Base-by-base conservation (phyloP, 768 basidiomycete species). In the Mycena galericulata region DNA sequence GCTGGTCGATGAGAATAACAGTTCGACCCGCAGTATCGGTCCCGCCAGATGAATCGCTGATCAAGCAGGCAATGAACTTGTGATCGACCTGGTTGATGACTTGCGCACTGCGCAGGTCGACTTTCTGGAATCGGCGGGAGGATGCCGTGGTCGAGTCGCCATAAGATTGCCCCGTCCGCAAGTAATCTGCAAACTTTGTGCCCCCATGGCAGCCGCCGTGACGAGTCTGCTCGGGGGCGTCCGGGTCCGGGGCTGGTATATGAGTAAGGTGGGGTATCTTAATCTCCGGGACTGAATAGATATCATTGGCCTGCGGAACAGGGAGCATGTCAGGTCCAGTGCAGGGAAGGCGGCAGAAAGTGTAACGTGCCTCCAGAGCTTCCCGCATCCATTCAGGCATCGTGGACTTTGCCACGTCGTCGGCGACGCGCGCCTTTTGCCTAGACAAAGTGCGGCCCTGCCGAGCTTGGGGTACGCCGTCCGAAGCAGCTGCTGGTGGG, bases 1-100 rank as follows among this genome's bases (percentile, higher is more conserved):
- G 98, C 78, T 99, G 98, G 81, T 99, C 98, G 51, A 99, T 85
- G 57, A 99, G 85, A 34, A 97, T 83, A 32, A 99, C 85, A 30
- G 77, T 70, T 51, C 71, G 71, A 27, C 78, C 71, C 54, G 62
- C 60, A 43, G 65, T 72, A 50, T 20, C 22, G n/a, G 17, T 36
- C 22, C 3, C 63, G 10, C 53, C 30, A 22, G 61, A 62, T n/a
- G 61, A 58, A 51, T 75, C 75, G 63, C 80, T 75, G 63, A 92
- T 78, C 27, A 87, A 77, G 77, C 95, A 96, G 30, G 90, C 92
- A 70, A 99, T 87, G 77, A 97, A 99, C 80, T 98, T 99, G 68
- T 83, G 79, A 78, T 99, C 98, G 49, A 99, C 89, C 76, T 99
- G 98, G 65, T 87, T 88, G 55, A 99, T 85, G 54, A 96, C 85